Conservation (phyloP, 768 basidiomycete genomes). For the Infundibulicybe gibba region DNA sequence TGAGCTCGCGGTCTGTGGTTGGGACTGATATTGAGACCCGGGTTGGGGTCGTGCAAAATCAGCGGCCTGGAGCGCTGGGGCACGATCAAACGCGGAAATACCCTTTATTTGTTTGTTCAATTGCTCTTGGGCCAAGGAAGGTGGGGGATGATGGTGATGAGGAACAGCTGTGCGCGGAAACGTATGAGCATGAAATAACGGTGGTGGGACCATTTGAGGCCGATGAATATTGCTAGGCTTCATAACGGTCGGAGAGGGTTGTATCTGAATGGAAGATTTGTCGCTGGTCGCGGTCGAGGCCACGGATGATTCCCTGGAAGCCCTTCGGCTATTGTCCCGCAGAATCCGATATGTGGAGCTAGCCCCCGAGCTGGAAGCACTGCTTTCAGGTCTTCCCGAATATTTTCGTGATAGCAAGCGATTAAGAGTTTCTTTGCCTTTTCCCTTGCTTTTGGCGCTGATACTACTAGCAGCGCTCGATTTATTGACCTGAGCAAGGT, state of each 20-base stretch:
- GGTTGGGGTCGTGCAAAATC: constrained; percentile 8
- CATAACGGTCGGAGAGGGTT: constrained; percentile 26
- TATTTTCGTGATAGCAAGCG: constrained; percentile 6
- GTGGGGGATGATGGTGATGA: constrained; percentile 31
- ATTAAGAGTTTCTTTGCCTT: constrained; percentile 22
- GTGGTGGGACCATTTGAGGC: constrained; percentile 10
- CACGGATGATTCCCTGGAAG: constrained; percentile 51
- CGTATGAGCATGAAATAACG: constrained; percentile 15
- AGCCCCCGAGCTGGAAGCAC: constrained; percentile 33
- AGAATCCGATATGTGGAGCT: constrained; percentile 32
- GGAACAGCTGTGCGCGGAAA: constrained; percentile 17
- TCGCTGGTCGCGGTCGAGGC: constrained; percentile 31
- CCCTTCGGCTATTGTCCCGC: constrained; percentile 17
- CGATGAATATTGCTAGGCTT: constrained; percentile 16
- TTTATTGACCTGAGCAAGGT: neutral
- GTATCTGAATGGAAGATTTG: constrained; percentile 13
- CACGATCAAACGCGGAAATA: constrained; percentile 5
- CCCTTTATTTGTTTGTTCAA: constrained; percentile 7
- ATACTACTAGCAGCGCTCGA: neutral
- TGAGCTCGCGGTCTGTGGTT: constrained; percentile 9
- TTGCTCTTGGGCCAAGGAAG: constrained; percentile 14
- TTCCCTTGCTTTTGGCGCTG: constrained; percentile 28
- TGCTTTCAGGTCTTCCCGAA: constrained; percentile 16
- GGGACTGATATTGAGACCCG: constrained; percentile 11
- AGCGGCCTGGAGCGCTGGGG: too few relatives aligned